These are phyloP conservation scores for Fusarium sp. DNA, from an alignment of 2,329 filamentous ascomycete genomes.

Conservation along the genomic window DNA sequence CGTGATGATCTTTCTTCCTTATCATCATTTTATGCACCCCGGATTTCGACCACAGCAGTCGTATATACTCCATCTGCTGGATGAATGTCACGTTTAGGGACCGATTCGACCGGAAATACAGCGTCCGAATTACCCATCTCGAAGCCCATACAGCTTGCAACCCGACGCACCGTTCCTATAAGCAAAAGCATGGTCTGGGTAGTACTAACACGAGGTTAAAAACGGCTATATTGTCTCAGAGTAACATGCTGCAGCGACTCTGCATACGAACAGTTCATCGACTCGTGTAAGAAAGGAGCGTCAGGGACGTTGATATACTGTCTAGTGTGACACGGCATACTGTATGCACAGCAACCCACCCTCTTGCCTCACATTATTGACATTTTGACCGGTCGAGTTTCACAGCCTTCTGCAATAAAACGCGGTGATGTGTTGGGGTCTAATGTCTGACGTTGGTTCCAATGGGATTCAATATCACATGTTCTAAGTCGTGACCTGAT, in stretches of 20 bases:
- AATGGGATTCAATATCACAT: conserved; percentile 12
- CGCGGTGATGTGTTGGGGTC: conserved; percentile 8
- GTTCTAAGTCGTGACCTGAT: conserved; percentile 18
- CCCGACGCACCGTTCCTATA: conserved; percentile 2
- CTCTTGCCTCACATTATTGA: not conserved
- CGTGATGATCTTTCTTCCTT: not conserved
- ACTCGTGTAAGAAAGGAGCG: not conserved
- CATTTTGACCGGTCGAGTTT: conserved; percentile 38
- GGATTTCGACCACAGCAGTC: not conserved
- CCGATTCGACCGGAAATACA: not conserved
- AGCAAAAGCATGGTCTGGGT: conserved; percentile 11
- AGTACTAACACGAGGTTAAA: conserved; percentile 19
- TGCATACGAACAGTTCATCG: conserved; percentile 9
- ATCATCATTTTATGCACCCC: conserved; percentile 14
- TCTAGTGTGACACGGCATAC: conserved; percentile 29
- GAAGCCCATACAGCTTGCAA: not conserved
- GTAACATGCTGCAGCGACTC: conserved; percentile 8
- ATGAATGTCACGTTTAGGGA: not conserved
- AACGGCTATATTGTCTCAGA: not conserved
- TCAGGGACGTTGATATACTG: conserved; percentile 4
- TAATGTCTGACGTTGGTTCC: conserved; percentile 12
- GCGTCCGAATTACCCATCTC: not conserved
- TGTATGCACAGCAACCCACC: conserved; percentile 16
- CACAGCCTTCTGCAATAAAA: conserved; percentile 32
- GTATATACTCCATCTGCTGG: not conserved